Base-by-base conservation (phyloP, 805 yeast species). In the Starmera amethionina region DNA sequence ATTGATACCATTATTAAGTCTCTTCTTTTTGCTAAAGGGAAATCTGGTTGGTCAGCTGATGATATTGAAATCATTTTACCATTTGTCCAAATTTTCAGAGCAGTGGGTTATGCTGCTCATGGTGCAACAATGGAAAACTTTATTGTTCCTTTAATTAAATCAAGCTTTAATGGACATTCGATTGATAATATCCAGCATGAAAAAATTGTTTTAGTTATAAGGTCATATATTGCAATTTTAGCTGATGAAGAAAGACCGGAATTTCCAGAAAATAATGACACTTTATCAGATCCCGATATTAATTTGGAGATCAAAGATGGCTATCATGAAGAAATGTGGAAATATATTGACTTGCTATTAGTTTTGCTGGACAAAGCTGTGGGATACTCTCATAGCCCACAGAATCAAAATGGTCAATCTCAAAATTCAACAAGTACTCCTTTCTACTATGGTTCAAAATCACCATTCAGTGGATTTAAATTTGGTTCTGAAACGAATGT, bases 41-140 rank as follows among this genome's bases (percentile, higher is more conserved):
- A 83, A 48, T 84, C 80, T 47, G 77, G 77, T 32, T 90, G 97
- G 97, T 60, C 83, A 2, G 69, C 76, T 0, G 66, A 79, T 4
- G 93, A 86, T 47, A 58, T 73, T 3, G 63, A 68, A 9, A 59
- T 87, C 14, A 68, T 83, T 6, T 73, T 75, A 35, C 79, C 93
- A 0, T 59, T 87, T 16, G 78, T 83, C 1, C 87, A 83, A 47
- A 67, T 84, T 13, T 64, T 88, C n/a, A 72, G 95, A 14, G 74
- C 83, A 2, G 72, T 84, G 33, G 96, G 96, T 0, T 82, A 69
- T 49, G 78, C 83, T 18, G 87, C 87, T 46, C 73, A 83, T 43
- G 88, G 82, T 51, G 82, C 82, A 51, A 74, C 85, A 0, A 62
- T 90, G 47, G 97, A 89, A 49, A 83, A 82, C 49, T 77, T 84